phyloP scores from a whole-genome alignment of 345 rosid genomes.

The Bruguiera parviflora region DNA sequence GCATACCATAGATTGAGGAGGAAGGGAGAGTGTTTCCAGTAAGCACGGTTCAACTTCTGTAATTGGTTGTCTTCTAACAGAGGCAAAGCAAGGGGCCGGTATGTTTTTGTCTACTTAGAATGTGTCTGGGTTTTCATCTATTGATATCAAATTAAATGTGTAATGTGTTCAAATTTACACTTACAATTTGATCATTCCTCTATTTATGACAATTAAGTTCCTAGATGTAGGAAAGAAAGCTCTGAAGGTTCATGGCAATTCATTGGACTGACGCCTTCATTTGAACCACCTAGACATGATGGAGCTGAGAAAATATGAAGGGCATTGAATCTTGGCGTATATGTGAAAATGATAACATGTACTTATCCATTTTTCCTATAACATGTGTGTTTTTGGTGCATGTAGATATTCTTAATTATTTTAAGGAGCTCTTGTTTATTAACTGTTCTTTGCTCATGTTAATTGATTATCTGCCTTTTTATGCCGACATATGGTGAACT shows the following conservation, averaged over 20 bases:
- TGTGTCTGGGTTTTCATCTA: not conserved
- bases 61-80: constrained; percentile 73
- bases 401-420: too few species aligned
- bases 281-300: constrained; percentile 70
- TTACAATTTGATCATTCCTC: too few species aligned
- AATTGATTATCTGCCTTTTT: too few species aligned
- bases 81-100: constrained; percentile 68
- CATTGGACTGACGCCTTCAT: constrained; percentile 53
- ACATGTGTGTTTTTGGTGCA: too few species aligned
- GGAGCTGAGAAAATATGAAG: constrained; percentile 56
- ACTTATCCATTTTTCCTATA: not conserved
- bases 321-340: constrained; percentile 62
- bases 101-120: constrained; percentile 10
- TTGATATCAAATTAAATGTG: not conserved
- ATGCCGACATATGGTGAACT: too few species aligned
- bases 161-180: too few species aligned
- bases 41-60: constrained; percentile 65
- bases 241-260: constrained; percentile 61
- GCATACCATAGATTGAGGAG: constrained; percentile 52
- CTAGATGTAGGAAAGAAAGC: constrained; percentile 57
- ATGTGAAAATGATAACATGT: constrained; percentile 71
- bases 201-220: constrained; percentile 48
- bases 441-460: too few species aligned
- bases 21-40: constrained; percentile 91
- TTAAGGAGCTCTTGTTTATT: too few species aligned